Evolutionary conservation across 768 basidiomycete species (phyloP).

Genomic region (Mycena chlorophos): DNA sequence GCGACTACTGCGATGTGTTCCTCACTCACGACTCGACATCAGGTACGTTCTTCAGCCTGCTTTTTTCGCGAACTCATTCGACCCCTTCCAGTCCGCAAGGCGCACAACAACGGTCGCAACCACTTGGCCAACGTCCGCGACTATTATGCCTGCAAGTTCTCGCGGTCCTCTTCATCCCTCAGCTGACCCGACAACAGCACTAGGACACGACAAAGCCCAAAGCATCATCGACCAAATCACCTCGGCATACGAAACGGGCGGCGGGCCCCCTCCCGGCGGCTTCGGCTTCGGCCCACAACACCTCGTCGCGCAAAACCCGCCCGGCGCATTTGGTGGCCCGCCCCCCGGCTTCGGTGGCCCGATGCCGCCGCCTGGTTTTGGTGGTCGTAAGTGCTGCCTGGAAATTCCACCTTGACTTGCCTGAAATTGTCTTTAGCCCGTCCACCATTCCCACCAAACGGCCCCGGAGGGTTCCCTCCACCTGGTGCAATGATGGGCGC

Average conservation of each 20-base stretch:
- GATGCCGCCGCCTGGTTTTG: slow-evolving; percentile 55
- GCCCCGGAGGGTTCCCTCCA: too few species aligned
- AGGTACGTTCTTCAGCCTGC: slow-evolving; percentile 46
- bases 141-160: slow-evolving; percentile 85
- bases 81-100: slow-evolving; percentile 76
- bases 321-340: slow-evolving; percentile 39
- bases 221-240: slow-evolving; percentile 98
- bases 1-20: slow-evolving; percentile 93
- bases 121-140: slow-evolving; percentile 95
- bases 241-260: slow-evolving; percentile 83
- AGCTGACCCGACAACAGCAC: slow-evolving; percentile 44
- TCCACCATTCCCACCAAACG: slow-evolving; percentile 73
- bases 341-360: slow-evolving; percentile 52
- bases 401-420: slow-evolving; percentile 8
- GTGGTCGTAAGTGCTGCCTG: slow-evolving; percentile 44
- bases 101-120: slow-evolving; percentile 97
- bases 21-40: slow-evolving; percentile 93
- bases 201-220: slow-evolving; percentile 96
- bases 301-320: slow-evolving; percentile 57
- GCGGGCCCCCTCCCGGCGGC: slow-evolving; percentile 83
- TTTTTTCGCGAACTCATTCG: neutral
- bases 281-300: slow-evolving; percentile 87
- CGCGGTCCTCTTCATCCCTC: neutral
- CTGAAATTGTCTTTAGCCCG: slow-evolving; percentile 42
- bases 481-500: too few species aligned